phyloP scores from a whole-genome alignment of 2,329 filamentous ascomycete species.

The Penicillium psychrosexuale region DNA sequence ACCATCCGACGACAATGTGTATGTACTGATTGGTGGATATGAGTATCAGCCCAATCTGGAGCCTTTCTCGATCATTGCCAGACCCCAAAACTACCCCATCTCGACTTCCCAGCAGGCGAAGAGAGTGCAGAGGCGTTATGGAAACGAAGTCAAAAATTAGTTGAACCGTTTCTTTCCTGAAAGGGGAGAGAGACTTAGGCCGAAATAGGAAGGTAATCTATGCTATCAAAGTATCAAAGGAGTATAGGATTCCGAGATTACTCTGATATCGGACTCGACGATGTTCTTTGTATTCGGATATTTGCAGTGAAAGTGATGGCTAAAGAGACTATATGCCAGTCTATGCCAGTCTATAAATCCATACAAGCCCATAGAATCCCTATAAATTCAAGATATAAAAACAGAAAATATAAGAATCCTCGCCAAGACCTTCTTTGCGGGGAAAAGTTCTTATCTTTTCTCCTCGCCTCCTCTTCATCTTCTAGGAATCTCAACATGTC shows the following conservation, averaged over 20 bases:
- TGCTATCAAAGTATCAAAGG: not conserved
- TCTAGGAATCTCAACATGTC: not conserved
- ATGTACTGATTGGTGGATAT: not conserved
- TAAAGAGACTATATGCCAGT: too few species aligned
- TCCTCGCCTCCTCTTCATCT: too few species aligned
- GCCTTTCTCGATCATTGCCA: conserved; percentile 26
- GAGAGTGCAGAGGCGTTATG: conserved; percentile 30
- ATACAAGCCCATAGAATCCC: too few species aligned
- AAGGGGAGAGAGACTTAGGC: not conserved
- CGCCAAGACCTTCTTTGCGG: not conserved
- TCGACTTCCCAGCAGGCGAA: conserved; percentile 28
- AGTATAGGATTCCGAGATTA: too few species aligned
- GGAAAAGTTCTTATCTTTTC: not conserved
- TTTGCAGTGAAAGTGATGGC: not conserved
- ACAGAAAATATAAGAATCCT: too few species aligned
- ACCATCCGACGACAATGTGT: not conserved
- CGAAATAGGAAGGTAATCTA: not conserved
- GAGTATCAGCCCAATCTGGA: conserved; percentile 20
- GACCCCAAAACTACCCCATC: conserved; percentile 16
- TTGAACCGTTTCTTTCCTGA: conserved; percentile 14
- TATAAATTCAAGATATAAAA: too few species aligned
- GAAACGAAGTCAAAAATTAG: conserved; percentile 31
- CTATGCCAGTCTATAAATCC: not conserved
- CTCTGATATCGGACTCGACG: not conserved
- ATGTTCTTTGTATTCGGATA: not conserved